Base-by-base conservation (phyloP, 2,329 filamentous ascomycete genomes). In the Pyrenochaeta sp. region DNA sequence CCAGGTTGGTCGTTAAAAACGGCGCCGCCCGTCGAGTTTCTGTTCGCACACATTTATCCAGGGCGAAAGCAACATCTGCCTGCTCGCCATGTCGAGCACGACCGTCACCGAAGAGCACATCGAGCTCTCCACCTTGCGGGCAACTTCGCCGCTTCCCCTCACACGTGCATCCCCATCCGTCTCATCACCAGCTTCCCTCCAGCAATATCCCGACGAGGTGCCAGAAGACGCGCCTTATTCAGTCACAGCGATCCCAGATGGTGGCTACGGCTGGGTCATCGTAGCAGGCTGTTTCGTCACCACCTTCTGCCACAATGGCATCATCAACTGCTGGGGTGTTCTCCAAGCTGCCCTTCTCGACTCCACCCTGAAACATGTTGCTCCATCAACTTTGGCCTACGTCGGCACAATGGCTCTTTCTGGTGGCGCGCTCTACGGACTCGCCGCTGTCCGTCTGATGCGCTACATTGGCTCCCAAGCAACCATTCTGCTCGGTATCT, bases 251-350 rank as follows among this genome's bases (percentile, higher is more conserved):
- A 55, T 67, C 0, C 81, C 80, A 0, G 79, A 83, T 32, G 80
- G 80, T 19, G 80, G 79, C 17, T 81, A 82, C 55, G 81, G 80
- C 48, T 83, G 81, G 80, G 70, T 77, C 10, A 72, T 85, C 6
- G 77, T 85, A 17, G 67, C 65, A 3, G 73, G 72, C 21, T 81
- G 78, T 52, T 74, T 77, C 2, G 58, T 81, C 1, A 56, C 83
- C 8, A 74, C 77, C 2, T 85, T 81, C 72, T 68, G 63, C 55
- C 58, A 78, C 37, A 75, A 80, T 35, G 82, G 82, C 36, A 80
- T 76, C 0, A 74, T 74, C 6, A 83, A 83, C 57, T 76, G 75
- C 50, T 86, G 83, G 82, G 84, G 83, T 17, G 75, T 87, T 0
- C 69, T 85, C 32, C 83, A 87, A 63, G 74, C 74, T 3, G 81